These are phyloP conservation scores for Wickerhamomyces tratensis DNA, from an alignment of 805 yeast genomes.

Conservation along the genomic window DNA sequence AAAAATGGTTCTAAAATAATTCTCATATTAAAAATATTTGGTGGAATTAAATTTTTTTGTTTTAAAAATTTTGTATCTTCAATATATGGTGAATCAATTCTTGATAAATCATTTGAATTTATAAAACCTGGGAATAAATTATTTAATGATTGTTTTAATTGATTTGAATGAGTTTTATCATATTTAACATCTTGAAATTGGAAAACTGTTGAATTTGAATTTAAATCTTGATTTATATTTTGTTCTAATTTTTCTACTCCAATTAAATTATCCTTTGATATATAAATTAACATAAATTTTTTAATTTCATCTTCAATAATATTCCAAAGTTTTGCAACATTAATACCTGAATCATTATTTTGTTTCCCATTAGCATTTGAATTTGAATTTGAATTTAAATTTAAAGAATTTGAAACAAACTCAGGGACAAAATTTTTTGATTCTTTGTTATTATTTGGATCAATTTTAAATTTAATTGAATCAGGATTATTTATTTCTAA, in stretches of 20 bases:
- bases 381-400: no score
- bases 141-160: constrained; percentile 36
- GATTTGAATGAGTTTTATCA: constrained; percentile 26
- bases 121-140: constrained; percentile 67
- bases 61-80: constrained; percentile 49
- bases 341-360: neutral
- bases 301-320: constrained; percentile 10
- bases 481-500: constrained; percentile 12
- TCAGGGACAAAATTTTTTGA: neutral
- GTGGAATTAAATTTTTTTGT: constrained; percentile 57
- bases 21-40: constrained; percentile 73
- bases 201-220: constrained; percentile 14
- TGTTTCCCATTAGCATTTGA: no score
- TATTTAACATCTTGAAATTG: constrained; percentile 27
- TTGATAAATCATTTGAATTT: constrained; percentile 21
- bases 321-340: constrained; percentile 6
- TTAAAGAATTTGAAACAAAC: neutral
- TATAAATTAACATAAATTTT: constrained; percentile 12
- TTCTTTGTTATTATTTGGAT: constrained; percentile 1
- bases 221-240: no score
- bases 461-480: constrained; percentile 2
- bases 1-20: constrained; percentile 66
- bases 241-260: neutral
- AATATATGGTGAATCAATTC: constrained; percentile 38
- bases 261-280: constrained; percentile 7